These are phyloP conservation scores for Candida krabiensis DNA, from an alignment of 805 yeast species.

Conservation along the genomic window DNA sequence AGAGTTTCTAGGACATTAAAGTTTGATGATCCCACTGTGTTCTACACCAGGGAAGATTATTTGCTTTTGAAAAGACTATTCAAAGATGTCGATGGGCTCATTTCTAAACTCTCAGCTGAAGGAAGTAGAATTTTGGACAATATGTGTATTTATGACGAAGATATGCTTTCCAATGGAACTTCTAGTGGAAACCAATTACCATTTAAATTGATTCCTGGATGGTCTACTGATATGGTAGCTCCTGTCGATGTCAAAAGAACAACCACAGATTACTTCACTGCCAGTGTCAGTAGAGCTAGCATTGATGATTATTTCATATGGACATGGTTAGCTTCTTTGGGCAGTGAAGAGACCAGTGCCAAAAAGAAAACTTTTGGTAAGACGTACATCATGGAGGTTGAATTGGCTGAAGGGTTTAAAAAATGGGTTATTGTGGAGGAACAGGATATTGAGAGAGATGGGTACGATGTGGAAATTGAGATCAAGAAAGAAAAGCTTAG, in stretches of 20 bases:
- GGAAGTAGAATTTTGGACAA: slow-evolving; percentile 57
- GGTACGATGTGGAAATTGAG: slow-evolving; percentile 36
- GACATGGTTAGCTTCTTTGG: slow-evolving; percentile 84
- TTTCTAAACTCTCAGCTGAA: slow-evolving; percentile 69
- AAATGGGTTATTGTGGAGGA: slow-evolving; percentile 81
- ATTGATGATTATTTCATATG: slow-evolving; percentile 88
- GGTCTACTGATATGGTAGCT: slow-evolving; percentile 35
- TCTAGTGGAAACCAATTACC: slow-evolving; percentile 23
- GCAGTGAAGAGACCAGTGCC: slow-evolving; percentile 65
- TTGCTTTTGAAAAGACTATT: slow-evolving; percentile 72
- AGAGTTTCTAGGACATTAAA: slow-evolving; percentile 58
- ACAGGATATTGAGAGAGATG: slow-evolving; percentile 44
- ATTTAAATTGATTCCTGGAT: slow-evolving; percentile 34
- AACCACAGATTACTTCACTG: slow-evolving; percentile 37
- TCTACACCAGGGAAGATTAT: slow-evolving; percentile 75
- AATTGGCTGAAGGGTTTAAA: slow-evolving; percentile 67
- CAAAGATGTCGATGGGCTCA: slow-evolving; percentile 53
- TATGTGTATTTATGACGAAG: slow-evolving; percentile 35
- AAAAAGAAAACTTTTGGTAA: slow-evolving; percentile 76
- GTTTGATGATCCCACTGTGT: slow-evolving; percentile 68
- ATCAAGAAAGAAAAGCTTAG: slow-evolving; percentile 33
- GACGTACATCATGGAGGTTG: slow-evolving; percentile 78
- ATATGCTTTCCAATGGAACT: slow-evolving; percentile 40
- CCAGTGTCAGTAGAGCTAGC: slow-evolving; percentile 58
- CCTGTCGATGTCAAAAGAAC: slow-evolving; percentile 20